These are phyloP conservation scores for Cyberlindnera xishuangbannaensis DNA, from an alignment of 805 yeast genomes.

Conservation along the genomic window DNA sequence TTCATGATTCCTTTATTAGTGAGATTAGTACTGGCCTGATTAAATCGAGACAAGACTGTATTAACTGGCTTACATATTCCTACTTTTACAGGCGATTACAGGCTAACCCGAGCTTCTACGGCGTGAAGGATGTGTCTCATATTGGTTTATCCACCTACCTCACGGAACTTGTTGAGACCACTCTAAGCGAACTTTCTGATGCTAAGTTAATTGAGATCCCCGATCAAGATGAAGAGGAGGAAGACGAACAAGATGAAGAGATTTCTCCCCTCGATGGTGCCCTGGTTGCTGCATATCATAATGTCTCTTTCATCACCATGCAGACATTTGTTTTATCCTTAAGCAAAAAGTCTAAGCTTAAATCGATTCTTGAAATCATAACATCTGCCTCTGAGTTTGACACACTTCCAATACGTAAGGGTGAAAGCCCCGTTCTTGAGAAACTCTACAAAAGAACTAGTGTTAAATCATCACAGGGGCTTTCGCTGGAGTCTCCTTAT, in stretches of 20 bases:
- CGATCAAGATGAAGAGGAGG: conserved; percentile 27
- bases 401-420: conserved; percentile 51
- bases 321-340: conserved; percentile 49
- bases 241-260: conserved; percentile 24
- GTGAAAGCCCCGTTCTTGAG: conserved; percentile 46
- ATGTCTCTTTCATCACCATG: conserved; percentile 61
- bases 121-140: conserved; percentile 57
- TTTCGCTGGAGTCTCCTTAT: conserved; percentile 41
- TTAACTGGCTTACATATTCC: conserved; percentile 85
- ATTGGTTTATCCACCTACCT: conserved; percentile 73
- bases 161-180: conserved; percentile 75
- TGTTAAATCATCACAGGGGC: conserved; percentile 38
- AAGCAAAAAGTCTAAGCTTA: conserved; percentile 49
- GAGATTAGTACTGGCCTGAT: conserved; percentile 69
- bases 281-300: conserved; percentile 69
- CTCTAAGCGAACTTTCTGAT: conserved; percentile 56
- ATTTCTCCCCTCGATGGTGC: conserved; percentile 65
- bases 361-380: conserved; percentile 57
- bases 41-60: conserved; percentile 70
- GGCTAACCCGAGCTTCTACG: conserved; percentile 84
- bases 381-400: conserved; percentile 73
- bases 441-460: conserved; percentile 60
- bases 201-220: conserved; percentile 59
- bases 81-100: conserved; percentile 77
- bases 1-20: conserved; percentile 64